A percentile compares a stretch with the other conserved stretches of the same genome.
Evolutionary conservation across 306 rosid genomes (phyloP).

Genomic region (Sindora glabra): DNA sequence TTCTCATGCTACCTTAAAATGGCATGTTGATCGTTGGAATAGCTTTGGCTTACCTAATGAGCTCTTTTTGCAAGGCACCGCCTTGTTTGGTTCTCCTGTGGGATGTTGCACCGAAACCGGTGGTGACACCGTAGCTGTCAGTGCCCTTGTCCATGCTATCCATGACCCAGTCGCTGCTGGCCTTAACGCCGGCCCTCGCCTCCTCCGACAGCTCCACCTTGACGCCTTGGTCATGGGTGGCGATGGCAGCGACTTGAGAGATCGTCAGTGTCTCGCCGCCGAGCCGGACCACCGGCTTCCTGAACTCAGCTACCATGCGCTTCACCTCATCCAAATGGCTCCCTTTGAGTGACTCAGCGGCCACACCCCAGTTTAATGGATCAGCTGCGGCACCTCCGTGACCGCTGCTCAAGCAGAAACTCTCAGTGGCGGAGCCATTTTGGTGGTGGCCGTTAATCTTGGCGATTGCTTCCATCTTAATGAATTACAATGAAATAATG

Average conservation of each 20-base stretch:
- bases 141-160: constrained; percentile 66
- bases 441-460: constrained; percentile 3
- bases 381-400: constrained; percentile 8
- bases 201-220: constrained; percentile 62
- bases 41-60: constrained; percentile 48
- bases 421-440: constrained; percentile 13
- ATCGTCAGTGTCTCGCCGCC: constrained; percentile 71
- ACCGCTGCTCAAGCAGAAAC: constrained; percentile 16
- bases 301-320: constrained; percentile 76
- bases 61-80: constrained; percentile 83
- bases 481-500: neutral
- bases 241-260: constrained; percentile 72
- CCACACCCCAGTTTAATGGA: constrained; percentile 64
- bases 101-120: constrained; percentile 90
- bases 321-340: constrained; percentile 86
- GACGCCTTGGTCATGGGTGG: constrained; percentile 31
- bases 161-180: constrained; percentile 95
- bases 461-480: constrained; percentile 27
- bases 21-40: no score
- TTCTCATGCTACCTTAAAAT: no score
- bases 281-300: constrained; percentile 49
- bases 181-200: constrained; percentile 64
- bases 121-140: constrained; percentile 87
- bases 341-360: constrained; percentile 51
- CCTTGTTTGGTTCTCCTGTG: constrained; percentile 85